phyloP scores from a whole-genome alignment of 2,329 filamentous ascomycete genomes.

The Xylaria sp. region DNA sequence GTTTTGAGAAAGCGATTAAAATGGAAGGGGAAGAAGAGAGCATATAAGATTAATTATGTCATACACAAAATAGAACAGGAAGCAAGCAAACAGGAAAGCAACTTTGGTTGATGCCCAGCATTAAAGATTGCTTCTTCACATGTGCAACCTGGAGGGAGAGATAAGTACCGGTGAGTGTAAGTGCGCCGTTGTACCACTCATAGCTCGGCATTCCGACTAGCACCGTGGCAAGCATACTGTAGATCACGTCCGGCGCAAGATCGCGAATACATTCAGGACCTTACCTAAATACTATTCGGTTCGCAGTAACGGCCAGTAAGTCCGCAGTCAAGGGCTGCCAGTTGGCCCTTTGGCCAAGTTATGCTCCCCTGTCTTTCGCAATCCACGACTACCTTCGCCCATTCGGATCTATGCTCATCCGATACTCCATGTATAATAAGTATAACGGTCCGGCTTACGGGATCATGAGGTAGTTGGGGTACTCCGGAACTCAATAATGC shows the following conservation, averaged over 20 bases:
- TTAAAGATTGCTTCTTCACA: not conserved
- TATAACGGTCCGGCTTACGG: constrained; percentile 3
- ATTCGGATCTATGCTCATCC: constrained; percentile 23
- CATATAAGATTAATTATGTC: too few species aligned
- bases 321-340: too few species aligned
- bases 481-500: constrained; percentile 16
- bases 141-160: not conserved
- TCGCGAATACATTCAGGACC: not conserved
- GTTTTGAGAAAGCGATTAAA: not conserved
- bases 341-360: too few species aligned
- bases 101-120: not conserved
- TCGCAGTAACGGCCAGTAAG: not conserved
- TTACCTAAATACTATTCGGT: not conserved
- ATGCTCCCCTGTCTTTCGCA: not conserved
- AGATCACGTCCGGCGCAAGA: not conserved
- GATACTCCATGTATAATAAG: constrained; percentile 16
- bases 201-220: not conserved
- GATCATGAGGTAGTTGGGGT: constrained; percentile 4
- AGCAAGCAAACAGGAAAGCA: not conserved
- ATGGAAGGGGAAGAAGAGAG: too few species aligned
- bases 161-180: not conserved
- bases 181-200: not conserved
- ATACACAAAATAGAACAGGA: not conserved
- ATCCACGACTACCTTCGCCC: not conserved
- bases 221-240: not conserved